Conservation (phyloP, 2,329 filamentous ascomycete species). For the Fusarium xyrophilum region DNA sequence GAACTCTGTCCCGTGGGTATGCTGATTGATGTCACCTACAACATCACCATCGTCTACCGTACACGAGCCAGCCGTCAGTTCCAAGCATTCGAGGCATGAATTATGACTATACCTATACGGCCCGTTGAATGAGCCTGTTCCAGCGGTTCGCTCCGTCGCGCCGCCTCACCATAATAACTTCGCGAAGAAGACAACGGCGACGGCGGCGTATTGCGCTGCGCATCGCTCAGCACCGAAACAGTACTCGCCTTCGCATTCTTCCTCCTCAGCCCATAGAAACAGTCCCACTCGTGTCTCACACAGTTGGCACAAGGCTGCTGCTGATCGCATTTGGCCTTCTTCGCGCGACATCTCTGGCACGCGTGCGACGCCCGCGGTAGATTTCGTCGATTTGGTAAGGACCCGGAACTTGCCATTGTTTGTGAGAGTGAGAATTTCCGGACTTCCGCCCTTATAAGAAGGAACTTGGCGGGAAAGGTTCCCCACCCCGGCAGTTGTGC, state of each 20-base stretch:
- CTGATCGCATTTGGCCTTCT: slow-evolving; percentile 4
- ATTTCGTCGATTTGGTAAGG: background rate
- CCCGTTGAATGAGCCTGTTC: background rate
- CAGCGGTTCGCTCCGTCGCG: background rate
- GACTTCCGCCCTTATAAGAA: background rate
- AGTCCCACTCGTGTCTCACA: background rate
- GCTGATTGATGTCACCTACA: slow-evolving; percentile 3
- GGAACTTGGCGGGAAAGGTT: background rate
- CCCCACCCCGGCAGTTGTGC: background rate
- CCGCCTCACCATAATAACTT: background rate
- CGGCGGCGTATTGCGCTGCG: background rate
- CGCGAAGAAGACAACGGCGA: background rate
- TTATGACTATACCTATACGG: background rate
- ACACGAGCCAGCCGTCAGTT: background rate
- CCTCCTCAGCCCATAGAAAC: background rate
- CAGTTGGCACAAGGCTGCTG: slow-evolving; percentile 3
- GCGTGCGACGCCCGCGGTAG: slow-evolving; percentile 4
- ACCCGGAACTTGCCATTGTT: background rate
- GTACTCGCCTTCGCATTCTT: background rate
- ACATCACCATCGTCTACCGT: slow-evolving; percentile 4
- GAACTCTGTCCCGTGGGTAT: slow-evolving; percentile 1
- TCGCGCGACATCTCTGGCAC: background rate
- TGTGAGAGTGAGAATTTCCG: background rate
- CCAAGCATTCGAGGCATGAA: accelerated
- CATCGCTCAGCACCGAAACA: background rate